Evolutionary conservation across 2,329 filamentous ascomycete species (phyloP).

Genomic region (Fusarium duplospermum): DNA sequence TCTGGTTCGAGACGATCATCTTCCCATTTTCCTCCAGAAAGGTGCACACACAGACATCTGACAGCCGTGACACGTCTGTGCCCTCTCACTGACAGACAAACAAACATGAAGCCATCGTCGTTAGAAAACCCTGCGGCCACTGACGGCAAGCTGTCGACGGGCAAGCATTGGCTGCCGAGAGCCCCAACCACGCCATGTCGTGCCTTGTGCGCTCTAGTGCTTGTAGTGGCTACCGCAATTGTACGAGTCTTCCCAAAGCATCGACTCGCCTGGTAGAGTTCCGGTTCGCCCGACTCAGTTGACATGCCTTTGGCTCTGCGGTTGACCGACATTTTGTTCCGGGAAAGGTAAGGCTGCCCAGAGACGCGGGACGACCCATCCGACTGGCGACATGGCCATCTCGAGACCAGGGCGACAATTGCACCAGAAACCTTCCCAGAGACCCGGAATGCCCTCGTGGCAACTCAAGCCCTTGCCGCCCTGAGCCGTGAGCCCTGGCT

Average conservation of each 20-base stretch:
- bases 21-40: not conserved
- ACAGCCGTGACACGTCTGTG: conserved; percentile 2
- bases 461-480: conserved; percentile 21
- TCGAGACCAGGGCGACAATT: conserved; percentile 19
- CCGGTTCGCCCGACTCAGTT: conserved; percentile 26
- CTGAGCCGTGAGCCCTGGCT: not conserved
- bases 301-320: conserved; percentile 13
- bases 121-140: conserved; percentile 31
- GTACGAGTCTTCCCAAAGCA: conserved; percentile 13
- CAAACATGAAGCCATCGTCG: conserved; percentile 21
- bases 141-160: conserved; percentile 7
- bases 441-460: conserved; percentile 35
- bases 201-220: not conserved
- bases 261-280: conserved; percentile 26
- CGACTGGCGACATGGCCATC: conserved; percentile 14
- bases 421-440: conserved; percentile 21
- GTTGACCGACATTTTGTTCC: conserved; percentile 18
- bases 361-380: conserved; percentile 23
- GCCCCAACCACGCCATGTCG: conserved; percentile 19
- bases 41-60: not conserved
- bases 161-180: not conserved
- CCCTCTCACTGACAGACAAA: not conserved
- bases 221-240: conserved; percentile 13
- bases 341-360: conserved; percentile 28
- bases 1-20: not conserved